These are phyloP conservation scores for Arxiozyma telluris DNA, from an alignment of 1,139 yeast species.

Conservation along the genomic window DNA sequence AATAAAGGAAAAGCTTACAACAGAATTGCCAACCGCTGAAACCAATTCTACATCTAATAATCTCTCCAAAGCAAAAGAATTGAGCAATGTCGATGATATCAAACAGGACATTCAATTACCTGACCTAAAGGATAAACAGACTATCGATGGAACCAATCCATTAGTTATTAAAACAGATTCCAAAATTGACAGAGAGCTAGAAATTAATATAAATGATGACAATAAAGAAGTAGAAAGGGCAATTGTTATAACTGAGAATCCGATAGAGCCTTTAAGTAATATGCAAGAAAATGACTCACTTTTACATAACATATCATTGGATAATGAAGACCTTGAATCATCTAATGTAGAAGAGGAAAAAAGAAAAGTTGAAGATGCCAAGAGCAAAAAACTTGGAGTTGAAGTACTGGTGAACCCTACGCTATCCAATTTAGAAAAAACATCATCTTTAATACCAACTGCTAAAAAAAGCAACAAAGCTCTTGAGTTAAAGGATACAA, in stretches of 20 bases:
- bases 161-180: not conserved
- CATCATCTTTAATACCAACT: not conserved
- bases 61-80: not conserved
- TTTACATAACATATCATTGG: not conserved
- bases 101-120: not conserved
- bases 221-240: not conserved
- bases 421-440: not conserved
- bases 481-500: too few species aligned
- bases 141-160: not conserved
- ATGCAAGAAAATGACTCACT: not conserved
- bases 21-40: not conserved
- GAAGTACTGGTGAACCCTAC: not conserved
- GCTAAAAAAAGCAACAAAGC: not conserved
- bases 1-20: not conserved
- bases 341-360: not conserved
- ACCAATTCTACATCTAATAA: too few species aligned
- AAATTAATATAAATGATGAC: not conserved
- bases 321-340: not conserved
- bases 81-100: too few species aligned
- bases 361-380: not conserved
- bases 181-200: not conserved
- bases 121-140: not conserved
- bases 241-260: not conserved
- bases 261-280: not conserved
- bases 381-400: too few species aligned